phyloP scores from a whole-genome alignment of 164 flowering plant genomes.

The Stephania cephalantha region DNA sequence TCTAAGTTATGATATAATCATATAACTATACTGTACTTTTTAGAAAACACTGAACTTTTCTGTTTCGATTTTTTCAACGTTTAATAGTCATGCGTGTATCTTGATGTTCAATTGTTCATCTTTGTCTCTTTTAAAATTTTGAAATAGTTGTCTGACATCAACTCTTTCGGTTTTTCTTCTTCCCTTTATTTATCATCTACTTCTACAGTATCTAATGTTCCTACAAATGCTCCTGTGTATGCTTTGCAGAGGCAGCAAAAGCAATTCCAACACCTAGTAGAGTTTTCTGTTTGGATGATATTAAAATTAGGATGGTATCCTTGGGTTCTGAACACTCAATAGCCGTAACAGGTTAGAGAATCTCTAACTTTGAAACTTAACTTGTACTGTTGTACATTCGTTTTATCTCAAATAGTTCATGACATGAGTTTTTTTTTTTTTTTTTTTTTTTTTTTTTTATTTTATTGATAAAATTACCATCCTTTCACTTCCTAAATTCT shows the following conservation, averaged over 20 bases:
- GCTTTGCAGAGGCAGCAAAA: slow-evolving; percentile 54
- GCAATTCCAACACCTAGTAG: slow-evolving; percentile 47
- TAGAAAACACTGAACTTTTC: too few species aligned
- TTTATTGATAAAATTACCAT: too few species aligned
- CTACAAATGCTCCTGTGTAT: slow-evolving; percentile 8
- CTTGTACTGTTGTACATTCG: not conserved
- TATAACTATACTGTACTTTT: too few species aligned
- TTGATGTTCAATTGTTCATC: not conserved
- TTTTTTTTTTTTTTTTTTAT: too few species aligned
- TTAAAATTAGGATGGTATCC: slow-evolving; percentile 48
- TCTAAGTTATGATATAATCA: too few species aligned
- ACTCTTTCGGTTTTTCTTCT: not conserved
- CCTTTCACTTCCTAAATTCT: too few species aligned
- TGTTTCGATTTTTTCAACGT: too few species aligned
- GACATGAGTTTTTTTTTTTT: too few species aligned
- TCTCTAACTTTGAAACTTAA: not conserved
- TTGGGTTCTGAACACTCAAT: slow-evolving; percentile 88
- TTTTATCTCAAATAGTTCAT: too few species aligned
- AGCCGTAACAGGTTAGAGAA: slow-evolving; percentile 68
- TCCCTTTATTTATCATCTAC: not conserved
- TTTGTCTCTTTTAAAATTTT: not conserved
- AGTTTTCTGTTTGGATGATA: slow-evolving; percentile 61
- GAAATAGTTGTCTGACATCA: not conserved
- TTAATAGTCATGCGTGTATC: too few species aligned
- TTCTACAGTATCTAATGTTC: not conserved